Evolutionary conservation across 257 asterid species (phyloP), one percentile per base, ranked within the genome.

Genomic region (Gardenia jasminoides): DNA sequence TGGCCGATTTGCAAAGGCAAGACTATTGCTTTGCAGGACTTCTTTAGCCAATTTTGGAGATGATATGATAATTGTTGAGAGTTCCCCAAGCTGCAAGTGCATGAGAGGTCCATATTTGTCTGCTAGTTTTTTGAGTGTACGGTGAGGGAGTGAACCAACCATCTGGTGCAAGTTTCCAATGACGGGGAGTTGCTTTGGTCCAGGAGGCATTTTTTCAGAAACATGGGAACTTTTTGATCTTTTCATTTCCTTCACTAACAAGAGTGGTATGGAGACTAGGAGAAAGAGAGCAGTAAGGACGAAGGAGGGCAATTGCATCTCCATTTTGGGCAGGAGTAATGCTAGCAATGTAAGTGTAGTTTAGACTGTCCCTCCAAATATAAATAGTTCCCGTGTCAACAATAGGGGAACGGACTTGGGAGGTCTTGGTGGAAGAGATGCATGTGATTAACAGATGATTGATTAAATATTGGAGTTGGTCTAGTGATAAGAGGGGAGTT

Each of bases 151-250:
- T 16, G 58, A 50, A 30, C 76, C 78, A 16, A 82, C 75, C 66
- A 80, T 47, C 67, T 83, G 83, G 76, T 80, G 81, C 20, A 85
- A 31, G 70, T 82, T 80, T 30, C 86, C 81, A 22, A 80, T 82
- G 26, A 78, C 75, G 31, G 84, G 84, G 58, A 82, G 66, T 77
- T 80, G 80, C 44, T 76, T 80, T 24, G 84, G 88, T 30, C 71
- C 62, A 43, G 77, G 84, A n/a, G 84, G 84, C 24, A 79, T 68
- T 20, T 79, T 79, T 4, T 20, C n/a, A 61, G 39, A 74, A 54
- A 10, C 26, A 26, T 41, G 47, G 31, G 43, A 24, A 24, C 16
- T 20, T 10, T 58, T 75, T 39, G 13, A 15, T 8, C 46, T 31
- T 19, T 36, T 73, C 26, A 50, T 64, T 26, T 0, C 4, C 43